Evolutionary conservation across 2,329 filamentous ascomycete species (phyloP).

Genomic region (Clonostachys rhizophaga): DNA sequence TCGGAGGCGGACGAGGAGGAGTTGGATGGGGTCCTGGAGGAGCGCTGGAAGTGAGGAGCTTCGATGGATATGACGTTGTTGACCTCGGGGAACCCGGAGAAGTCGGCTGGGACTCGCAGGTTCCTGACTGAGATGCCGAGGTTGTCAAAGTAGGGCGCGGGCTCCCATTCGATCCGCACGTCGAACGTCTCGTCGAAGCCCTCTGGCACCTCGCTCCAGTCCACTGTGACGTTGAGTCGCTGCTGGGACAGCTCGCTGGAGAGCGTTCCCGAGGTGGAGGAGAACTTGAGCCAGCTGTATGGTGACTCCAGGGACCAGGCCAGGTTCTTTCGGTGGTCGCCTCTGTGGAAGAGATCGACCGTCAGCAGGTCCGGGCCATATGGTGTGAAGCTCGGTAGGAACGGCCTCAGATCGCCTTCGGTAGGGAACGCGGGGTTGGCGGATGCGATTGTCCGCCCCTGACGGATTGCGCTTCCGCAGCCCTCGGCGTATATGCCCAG

Average conservation of each 20-base stretch:
- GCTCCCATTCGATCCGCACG: conserved; percentile 1
- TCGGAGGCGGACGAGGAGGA: background rate
- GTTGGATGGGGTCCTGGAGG: background rate
- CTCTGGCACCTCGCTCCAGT: conserved; percentile 32
- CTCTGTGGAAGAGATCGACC: conserved; percentile 44
- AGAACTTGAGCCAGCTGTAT: conserved; percentile 2
- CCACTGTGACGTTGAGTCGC: conserved; percentile 35
- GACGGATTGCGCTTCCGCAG: conserved; percentile 60
- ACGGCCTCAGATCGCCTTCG: conserved; percentile 4
- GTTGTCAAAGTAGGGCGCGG: conserved; percentile 5
- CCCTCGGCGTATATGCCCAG: conserved; percentile 61
- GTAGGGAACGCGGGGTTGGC: conserved; percentile 35
- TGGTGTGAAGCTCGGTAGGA: conserved; percentile 29
- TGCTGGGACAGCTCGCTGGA: conserved; percentile 2
- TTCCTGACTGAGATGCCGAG: conserved; percentile 7
- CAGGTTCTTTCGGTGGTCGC: conserved; percentile 21
- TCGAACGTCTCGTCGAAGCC: conserved; percentile 12
- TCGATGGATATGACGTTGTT: conserved; percentile 10
- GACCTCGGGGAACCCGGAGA: conserved; percentile 10
- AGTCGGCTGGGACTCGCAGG: conserved; percentile 1
- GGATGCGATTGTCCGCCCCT: conserved; percentile 38
- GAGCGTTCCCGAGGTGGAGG: background rate
- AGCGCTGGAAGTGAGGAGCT: conserved; percentile 8
- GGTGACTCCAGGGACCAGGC: conserved; percentile 6
- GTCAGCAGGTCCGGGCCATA: conserved; percentile 36